phyloP scores from a whole-genome alignment of 495 filamentous ascomycete species.

The Cairneyella variabilis region DNA sequence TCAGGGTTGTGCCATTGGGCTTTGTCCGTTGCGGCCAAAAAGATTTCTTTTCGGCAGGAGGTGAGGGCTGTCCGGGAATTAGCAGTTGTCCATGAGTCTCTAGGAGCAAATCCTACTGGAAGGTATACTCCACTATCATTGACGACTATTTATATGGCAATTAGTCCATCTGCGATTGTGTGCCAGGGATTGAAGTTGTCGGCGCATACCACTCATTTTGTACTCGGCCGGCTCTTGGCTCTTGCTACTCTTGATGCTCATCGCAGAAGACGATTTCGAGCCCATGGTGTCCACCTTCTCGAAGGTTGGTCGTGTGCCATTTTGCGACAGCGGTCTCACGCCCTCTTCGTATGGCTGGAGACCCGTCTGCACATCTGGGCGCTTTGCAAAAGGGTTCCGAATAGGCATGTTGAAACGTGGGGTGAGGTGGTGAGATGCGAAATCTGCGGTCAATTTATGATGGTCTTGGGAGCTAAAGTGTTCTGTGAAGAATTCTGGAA shows the following conservation, averaged over 20 bases:
- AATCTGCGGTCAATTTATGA: not conserved
- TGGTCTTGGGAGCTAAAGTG: not conserved
- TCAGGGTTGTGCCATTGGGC: slow-evolving; percentile 61
- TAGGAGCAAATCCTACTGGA: slow-evolving; percentile 70
- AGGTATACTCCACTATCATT: slow-evolving; percentile 96
- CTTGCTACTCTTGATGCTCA: slow-evolving; percentile 57
- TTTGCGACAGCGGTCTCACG: slow-evolving; percentile 33
- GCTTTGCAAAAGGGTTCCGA: slow-evolving; percentile 68
- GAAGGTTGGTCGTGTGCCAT: slow-evolving; percentile 44
- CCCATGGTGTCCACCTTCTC: slow-evolving; percentile 52
- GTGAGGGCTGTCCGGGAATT: slow-evolving; percentile 67
- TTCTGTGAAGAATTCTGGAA: no score
- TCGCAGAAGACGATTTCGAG: slow-evolving; percentile 52
- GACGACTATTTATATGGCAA: no score
- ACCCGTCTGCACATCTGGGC: slow-evolving; percentile 43
- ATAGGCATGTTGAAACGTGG: slow-evolving; percentile 57
- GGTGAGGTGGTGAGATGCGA: not conserved
- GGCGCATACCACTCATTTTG: slow-evolving; percentile 71
- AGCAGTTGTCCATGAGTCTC: no score
- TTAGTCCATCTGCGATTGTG: no score
- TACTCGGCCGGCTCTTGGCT: slow-evolving; percentile 66
- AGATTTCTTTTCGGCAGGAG: slow-evolving; percentile 76
- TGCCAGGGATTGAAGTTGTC: no score
- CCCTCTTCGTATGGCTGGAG: slow-evolving; percentile 50
- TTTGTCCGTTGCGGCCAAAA: slow-evolving; percentile 76